Base-by-base conservation (phyloP, 495 filamentous ascomycete genomes). In the Xylaria scruposa region DNA sequence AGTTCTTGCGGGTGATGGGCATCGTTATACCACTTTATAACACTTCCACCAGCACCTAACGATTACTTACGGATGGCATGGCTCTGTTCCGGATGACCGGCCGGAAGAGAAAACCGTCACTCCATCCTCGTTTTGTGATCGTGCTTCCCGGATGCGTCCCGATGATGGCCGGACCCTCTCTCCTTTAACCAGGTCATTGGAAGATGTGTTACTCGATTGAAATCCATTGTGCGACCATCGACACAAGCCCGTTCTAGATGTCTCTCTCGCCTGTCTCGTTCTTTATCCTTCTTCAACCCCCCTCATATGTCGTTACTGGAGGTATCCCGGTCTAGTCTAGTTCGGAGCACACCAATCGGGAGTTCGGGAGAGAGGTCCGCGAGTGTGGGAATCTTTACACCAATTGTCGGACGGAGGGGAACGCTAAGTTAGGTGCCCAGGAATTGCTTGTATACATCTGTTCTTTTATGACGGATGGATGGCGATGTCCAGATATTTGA, bases 311-410 rank as follows among this genome's bases (percentile, higher is more conserved):
- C 47, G 9, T 3, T 51, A 24, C n/a, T 13, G n/a, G 47, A 51
- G 47, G 47, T 10, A 51, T 21, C 53, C 53, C 26, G 53, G 53
- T 31, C 53, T 56, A 24, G 51, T 58, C 54, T 58, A 33, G 29
- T 38, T 59, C 31, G 33, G 26, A 38, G 56, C 19, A 33, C 3
- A 3, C 56, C 8, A 17, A 44, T 68, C 13, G 63, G 63, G 63
- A 66, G 31, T 26, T 19, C 66, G 66, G 66, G n/a, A 68, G 36
- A 12, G 21, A 68, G 51, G 21, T 68, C 66, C 66, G 66, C 26
- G 36, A 38, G 38, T 15, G 15, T 26, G 38, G 21, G 24, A 58
- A 46, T 59, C 51, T 59, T 68, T 47, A 68, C 66, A 59, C 66
- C 66, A 68, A 68, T 68, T 8, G 51, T 59, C 36, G 40, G 21